Conservation (phyloP, 75 land plant species). For the Selaginella tamariscina region DNA sequence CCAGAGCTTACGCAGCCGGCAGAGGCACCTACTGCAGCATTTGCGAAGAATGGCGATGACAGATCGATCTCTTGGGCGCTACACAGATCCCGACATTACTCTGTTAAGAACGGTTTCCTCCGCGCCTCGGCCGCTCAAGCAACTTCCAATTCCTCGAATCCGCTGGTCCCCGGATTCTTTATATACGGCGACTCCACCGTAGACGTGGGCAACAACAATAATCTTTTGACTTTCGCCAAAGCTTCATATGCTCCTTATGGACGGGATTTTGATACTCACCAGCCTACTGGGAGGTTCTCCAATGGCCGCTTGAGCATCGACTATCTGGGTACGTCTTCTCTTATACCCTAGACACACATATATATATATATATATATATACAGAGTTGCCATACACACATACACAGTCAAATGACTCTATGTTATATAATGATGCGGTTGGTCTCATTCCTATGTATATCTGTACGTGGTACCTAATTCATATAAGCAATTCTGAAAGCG, state of each 20-base stretch:
- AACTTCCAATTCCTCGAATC: not conserved
- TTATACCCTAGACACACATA: too few species aligned
- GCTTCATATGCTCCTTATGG: not conserved
- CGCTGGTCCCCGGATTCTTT: conserved; percentile 2
- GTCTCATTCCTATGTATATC: too few species aligned
- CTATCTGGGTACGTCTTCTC: not conserved
- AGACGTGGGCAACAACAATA: conserved; percentile 4
- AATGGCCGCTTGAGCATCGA: conserved; percentile 11
- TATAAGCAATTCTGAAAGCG: too few species aligned
- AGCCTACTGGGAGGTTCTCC: conserved; percentile 4
- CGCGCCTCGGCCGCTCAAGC: not conserved
- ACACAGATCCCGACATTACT: not conserved
- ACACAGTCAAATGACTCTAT: too few species aligned
- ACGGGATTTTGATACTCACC: conserved; percentile 5
- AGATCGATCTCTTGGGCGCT: not conserved
- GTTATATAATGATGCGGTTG: too few species aligned
- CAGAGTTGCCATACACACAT: too few species aligned
- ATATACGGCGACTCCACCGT: conserved; percentile 7
- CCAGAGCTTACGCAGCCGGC: not conserved
- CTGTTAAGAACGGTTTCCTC: not conserved
- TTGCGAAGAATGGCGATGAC: not conserved
- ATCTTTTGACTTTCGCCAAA: conserved; percentile 1
- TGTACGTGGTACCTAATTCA: too few species aligned
- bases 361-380: too few species aligned
- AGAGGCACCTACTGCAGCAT: not conserved